phyloP scores from a whole-genome alignment of 1,284 basidiomycete genomes.

The Ganoderma boninense region DNA sequence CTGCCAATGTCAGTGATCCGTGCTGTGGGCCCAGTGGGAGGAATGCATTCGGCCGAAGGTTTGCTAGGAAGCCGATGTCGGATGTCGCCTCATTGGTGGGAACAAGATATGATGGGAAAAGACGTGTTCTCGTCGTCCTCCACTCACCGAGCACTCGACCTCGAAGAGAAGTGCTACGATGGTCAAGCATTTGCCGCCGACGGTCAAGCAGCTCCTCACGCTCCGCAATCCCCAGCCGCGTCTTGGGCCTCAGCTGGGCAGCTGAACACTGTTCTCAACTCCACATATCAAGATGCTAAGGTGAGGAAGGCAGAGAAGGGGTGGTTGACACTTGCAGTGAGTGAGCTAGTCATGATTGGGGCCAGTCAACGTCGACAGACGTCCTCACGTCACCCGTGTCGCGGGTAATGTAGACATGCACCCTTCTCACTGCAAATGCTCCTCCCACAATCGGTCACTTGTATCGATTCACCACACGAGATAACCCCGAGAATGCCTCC shows the following conservation, averaged over 20 bases:
- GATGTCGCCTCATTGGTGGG: background rate
- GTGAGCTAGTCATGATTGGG: constrained; percentile 30
- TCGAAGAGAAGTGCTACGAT: constrained; percentile 37
- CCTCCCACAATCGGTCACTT: constrained; percentile 82
- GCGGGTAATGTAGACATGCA: constrained; percentile 67
- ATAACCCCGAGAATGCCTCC: constrained; percentile 51
- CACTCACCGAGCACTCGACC: background rate
- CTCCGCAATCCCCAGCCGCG: constrained; percentile 72
- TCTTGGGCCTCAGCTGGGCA: constrained; percentile 61
- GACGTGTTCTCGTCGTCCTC: background rate
- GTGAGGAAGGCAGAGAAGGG: constrained; percentile 74
- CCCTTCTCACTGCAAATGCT: constrained; percentile 84
- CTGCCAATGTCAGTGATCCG: background rate
- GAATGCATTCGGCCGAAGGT: constrained; percentile 1
- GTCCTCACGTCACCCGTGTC: constrained; percentile 1
- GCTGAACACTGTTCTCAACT: constrained; percentile 65
- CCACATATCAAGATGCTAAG: constrained; percentile 70
- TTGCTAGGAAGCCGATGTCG: background rate
- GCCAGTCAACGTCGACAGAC: background rate
- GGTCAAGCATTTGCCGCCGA: constrained; percentile 54
- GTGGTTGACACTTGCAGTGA: constrained; percentile 85
- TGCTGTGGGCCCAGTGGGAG: background rate
- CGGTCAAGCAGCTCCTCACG: constrained; percentile 78
- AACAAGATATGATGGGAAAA: background rate
- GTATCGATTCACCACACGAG: constrained; percentile 78